Percentiles rank a stretch among this genome's conserved stretches.
These are phyloP conservation scores for Lentinula boryana DNA, from an alignment of 768 basidiomycete species.

Conservation along the genomic window DNA sequence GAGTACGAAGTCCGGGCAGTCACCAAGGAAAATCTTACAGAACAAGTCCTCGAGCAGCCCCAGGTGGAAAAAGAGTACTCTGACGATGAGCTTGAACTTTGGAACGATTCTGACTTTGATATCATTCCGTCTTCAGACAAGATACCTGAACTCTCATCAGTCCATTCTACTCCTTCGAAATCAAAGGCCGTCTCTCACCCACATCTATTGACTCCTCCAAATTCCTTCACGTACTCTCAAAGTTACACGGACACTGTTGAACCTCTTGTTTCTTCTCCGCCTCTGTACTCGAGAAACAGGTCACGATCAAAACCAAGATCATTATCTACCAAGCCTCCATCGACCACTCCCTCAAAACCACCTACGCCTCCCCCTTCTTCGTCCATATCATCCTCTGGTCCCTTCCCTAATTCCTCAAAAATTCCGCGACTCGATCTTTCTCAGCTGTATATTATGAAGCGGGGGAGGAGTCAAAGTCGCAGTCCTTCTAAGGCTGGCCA, in stretches of 20 bases:
- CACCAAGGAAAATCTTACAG: background rate
- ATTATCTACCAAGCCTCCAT: background rate
- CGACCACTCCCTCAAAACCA: background rate
- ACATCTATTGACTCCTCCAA: constrained; percentile 37
- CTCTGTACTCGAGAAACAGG: constrained; percentile 9
- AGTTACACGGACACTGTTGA: background rate
- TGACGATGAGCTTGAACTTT: constrained; percentile 29
- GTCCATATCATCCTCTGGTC: background rate
- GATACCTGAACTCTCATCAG: background rate
- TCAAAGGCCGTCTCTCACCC: constrained; percentile 12
- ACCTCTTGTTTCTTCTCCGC: constrained; percentile 11
- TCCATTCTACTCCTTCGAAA: background rate
- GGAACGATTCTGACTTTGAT: constrained; percentile 36
- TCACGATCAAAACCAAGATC: background rate
- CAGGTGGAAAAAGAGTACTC: constrained; percentile 14
- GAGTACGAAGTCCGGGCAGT: background rate
- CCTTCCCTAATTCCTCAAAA: background rate
- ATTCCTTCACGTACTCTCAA: constrained; percentile 24
- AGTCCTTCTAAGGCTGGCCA: background rate
- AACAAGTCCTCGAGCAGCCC: background rate
- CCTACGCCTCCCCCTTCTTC: background rate
- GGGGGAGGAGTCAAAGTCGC: constrained; percentile 1
- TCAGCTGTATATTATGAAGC: background rate
- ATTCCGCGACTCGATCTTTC: background rate
- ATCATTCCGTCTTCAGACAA: constrained; percentile 20